phyloP scores from a whole-genome alignment of 257 asterid genomes.

The Capsicum pubescens region DNA sequence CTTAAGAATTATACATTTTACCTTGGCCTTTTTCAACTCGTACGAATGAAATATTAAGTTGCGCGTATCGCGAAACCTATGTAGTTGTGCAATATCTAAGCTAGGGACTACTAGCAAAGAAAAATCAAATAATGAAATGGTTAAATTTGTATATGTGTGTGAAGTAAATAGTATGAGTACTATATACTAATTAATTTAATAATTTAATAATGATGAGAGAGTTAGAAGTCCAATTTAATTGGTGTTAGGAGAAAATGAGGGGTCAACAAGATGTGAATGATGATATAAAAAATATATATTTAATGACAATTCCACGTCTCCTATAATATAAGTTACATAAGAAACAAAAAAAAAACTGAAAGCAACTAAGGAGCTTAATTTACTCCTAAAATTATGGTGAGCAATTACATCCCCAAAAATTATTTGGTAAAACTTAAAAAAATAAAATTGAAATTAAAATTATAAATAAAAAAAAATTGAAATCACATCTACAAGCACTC shows the following conservation, averaged over 20 bases:
- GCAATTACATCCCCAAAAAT: not conserved
- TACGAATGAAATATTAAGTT: not conserved
- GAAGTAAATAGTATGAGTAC: not conserved
- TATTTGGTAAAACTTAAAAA: not conserved
- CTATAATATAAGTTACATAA: not conserved
- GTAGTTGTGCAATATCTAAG: not conserved
- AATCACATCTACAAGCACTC: not conserved
- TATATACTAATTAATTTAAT: not conserved
- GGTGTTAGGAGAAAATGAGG: conserved; percentile 23
- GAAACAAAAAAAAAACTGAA: not conserved
- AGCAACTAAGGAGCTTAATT: conserved; percentile 13
- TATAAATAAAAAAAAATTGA: not conserved
- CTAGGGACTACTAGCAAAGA: not conserved
- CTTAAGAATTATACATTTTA: fast-evolving
- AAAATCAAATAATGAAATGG: not conserved
- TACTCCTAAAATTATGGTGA: conserved; percentile 26
- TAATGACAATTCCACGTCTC: not conserved
- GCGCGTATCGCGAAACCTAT: not conserved
- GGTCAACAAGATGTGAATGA: conserved; percentile 29
- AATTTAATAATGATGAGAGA: not conserved
- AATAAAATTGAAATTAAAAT: not conserved
- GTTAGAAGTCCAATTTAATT: not conserved
- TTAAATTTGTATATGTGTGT: not conserved
- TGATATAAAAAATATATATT: not conserved
- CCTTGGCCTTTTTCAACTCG: not conserved